phyloP scores from a whole-genome alignment of 208 protist genomes.

The Crithidia sp. region DNA sequence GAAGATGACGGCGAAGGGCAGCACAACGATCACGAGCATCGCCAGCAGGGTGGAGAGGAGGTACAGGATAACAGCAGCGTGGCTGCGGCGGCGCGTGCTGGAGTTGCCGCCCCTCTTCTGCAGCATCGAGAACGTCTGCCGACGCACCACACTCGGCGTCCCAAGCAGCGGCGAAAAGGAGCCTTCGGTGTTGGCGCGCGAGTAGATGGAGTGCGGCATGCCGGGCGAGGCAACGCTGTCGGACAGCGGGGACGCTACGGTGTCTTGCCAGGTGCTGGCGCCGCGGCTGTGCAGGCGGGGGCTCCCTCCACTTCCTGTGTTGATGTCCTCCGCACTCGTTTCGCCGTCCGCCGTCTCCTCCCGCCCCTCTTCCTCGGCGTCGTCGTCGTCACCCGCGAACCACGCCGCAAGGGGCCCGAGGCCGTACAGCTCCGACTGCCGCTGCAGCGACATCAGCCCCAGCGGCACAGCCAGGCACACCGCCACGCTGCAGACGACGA shows the following conservation, averaged over 20 bases:
- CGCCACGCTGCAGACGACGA: slow-evolving; percentile 60
- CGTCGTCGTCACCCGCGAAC: slow-evolving; percentile 32
- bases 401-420: slow-evolving; percentile 38
- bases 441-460: slow-evolving; percentile 71
- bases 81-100: slow-evolving; percentile 15
- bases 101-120: background rate
- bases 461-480: slow-evolving; percentile 63
- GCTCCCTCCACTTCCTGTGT: too few relatives aligned
- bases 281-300: background rate
- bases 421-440: slow-evolving; percentile 55
- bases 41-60: slow-evolving; percentile 39
- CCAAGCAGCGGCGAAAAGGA: slow-evolving; percentile 22
- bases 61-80: slow-evolving; percentile 24
- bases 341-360: background rate
- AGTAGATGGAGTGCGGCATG: slow-evolving; percentile 26
- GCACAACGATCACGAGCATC: slow-evolving; percentile 46
- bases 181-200: slow-evolving; percentile 13
- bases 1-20: slow-evolving; percentile 48
- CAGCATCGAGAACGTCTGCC: background rate
- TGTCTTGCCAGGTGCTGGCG: background rate
- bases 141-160: slow-evolving; percentile 12
- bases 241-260: background rate
- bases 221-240: slow-evolving; percentile 2
- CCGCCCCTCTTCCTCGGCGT: slow-evolving; percentile 19
- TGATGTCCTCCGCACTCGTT: slow-evolving; percentile 1